Evolutionary conservation across 2,329 filamentous ascomycete species (phyloP), one percentile per base, ranked within the genome.

Genomic region (Falciphora oryzae): DNA sequence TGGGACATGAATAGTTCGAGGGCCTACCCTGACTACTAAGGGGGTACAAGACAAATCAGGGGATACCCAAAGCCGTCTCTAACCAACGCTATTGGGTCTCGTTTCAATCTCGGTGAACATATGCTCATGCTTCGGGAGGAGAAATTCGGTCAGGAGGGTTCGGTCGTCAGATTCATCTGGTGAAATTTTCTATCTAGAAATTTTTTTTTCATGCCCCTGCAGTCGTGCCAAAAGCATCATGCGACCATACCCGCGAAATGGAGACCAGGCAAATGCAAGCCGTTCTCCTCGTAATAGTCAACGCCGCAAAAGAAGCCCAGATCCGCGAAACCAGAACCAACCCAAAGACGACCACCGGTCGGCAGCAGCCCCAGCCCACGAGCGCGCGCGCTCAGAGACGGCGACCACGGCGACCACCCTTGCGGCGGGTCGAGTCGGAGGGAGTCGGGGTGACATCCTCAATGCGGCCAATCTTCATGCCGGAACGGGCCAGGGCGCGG

Each of bases 391-490:
- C 83, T 91, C 86, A 99, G 83, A 99, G 91, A 97, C 95, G 94
- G 85, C 95, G 95, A 98, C 95, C 95, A 91, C 95, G 94, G 84
- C 95, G 93, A 97, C 95, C 95, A 86, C 95, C 95, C 93, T 99
- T 99, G 86, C 94, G 93, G 85, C 95, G 92, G 78, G 95, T 99
- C 81, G 92, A 97, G 84, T 99, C 95, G 82, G 95, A 99, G 75
- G 96, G 95, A 68, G 95, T 99, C 76, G 95, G 95, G 75, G 96
- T 99, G 71, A 99, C 95, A 81, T 99, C 95, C 90, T 99, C 95
- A 77, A 99, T 99, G 79, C 95, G 91, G 80, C 95, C 95, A 76
- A 99, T 99, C 87, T 94, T 96, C 96, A 99, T 99, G 80, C 95
- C 95, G 75, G 95, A 93, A 88, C 95, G 96, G 80, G 95, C 95